Percentiles rank a stretch among this genome's conserved stretches.
These are phyloP conservation scores for Herpotrichia juniperi DNA, from an alignment of 2,329 filamentous ascomycete species.

Conservation along the genomic window DNA sequence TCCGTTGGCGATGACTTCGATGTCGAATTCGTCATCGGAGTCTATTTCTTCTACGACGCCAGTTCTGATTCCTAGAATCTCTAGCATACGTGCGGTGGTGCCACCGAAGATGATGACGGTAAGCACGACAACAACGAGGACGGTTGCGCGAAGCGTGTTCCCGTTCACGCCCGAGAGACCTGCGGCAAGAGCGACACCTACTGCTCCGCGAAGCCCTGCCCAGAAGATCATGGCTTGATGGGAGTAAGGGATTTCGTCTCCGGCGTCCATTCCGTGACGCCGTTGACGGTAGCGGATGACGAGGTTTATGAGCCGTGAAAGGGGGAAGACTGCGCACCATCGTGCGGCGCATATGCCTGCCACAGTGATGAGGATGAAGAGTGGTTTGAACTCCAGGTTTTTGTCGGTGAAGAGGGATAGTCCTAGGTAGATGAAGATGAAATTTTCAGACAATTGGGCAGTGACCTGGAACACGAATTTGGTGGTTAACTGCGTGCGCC, in stretches of 20 bases:
- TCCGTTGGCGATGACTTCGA: slow-evolving; percentile 71
- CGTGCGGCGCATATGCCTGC: slow-evolving; percentile 89
- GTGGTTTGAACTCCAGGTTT: slow-evolving; percentile 86
- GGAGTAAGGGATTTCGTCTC: slow-evolving; percentile 89
- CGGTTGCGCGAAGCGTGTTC: slow-evolving; percentile 85
- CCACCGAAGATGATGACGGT: slow-evolving; percentile 99
- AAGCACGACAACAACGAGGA: slow-evolving; percentile 95
- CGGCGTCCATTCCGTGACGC: slow-evolving; percentile 74
- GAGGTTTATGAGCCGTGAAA: slow-evolving; percentile 89
- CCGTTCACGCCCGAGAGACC: slow-evolving; percentile 83
- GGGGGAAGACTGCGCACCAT: slow-evolving; percentile 92
- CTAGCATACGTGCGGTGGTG: slow-evolving; percentile 95
- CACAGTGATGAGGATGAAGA: slow-evolving; percentile 92
- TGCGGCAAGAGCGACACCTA: slow-evolving; percentile 92
- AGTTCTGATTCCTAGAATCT: slow-evolving; percentile 94
- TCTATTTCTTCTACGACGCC: slow-evolving; percentile 97
- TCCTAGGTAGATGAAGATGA: slow-evolving; percentile 99
- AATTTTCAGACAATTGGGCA: slow-evolving; percentile 95
- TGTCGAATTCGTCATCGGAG: slow-evolving; percentile 98
- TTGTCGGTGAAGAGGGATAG: slow-evolving; percentile 93
- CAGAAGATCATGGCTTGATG: slow-evolving; percentile 99
- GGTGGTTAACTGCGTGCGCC: slow-evolving; percentile 93
- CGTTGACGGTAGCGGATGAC: slow-evolving; percentile 86
- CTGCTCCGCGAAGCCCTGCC: slow-evolving; percentile 93
- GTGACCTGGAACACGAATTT: slow-evolving; percentile 97